phyloP scores from a whole-genome alignment of 1,139 yeast genomes.

The Suzukiozyma palmioleophila region DNA sequence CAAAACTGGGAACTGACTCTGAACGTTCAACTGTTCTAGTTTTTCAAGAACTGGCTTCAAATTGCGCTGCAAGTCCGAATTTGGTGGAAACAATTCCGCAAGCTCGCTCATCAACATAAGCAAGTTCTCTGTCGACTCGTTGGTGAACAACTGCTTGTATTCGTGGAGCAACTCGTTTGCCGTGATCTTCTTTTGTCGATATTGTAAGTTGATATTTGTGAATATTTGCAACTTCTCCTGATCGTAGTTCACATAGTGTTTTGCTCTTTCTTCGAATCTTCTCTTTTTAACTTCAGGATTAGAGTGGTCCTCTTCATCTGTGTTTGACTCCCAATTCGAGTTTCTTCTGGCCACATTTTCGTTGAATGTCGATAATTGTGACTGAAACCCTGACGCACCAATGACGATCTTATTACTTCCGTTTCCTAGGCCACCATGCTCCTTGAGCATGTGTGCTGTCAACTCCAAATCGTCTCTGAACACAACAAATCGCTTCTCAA shows the following conservation, averaged over 20 bases:
- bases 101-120: conserved; percentile 53
- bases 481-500: conserved; percentile 88
- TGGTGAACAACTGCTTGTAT: conserved; percentile 50
- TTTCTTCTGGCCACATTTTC: conserved; percentile 10
- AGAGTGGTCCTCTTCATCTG: conserved; percentile 24
- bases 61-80: conserved; percentile 24
- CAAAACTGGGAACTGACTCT: conserved; percentile 28
- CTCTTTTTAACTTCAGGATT: conserved; percentile 50
- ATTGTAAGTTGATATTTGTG: conserved; percentile 44
- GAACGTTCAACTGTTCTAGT: conserved; percentile 13
- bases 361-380: conserved; percentile 63
- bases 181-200: conserved; percentile 40
- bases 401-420: conserved; percentile 38
- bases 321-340: conserved; percentile 6
- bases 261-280: conserved; percentile 82
- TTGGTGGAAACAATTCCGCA: conserved; percentile 47
- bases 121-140: conserved; percentile 42
- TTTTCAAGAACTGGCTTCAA: conserved; percentile 23
- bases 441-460: conserved; percentile 82
- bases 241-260: conserved; percentile 64
- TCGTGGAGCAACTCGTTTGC: conserved; percentile 46
- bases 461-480: conserved; percentile 83
- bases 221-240: conserved; percentile 46
- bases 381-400: conserved; percentile 38
- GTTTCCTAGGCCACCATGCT: conserved; percentile 64